These are phyloP conservation scores for Oleoguttula mirabilis DNA, from an alignment of 495 filamentous ascomycete species.

Conservation along the genomic window DNA sequence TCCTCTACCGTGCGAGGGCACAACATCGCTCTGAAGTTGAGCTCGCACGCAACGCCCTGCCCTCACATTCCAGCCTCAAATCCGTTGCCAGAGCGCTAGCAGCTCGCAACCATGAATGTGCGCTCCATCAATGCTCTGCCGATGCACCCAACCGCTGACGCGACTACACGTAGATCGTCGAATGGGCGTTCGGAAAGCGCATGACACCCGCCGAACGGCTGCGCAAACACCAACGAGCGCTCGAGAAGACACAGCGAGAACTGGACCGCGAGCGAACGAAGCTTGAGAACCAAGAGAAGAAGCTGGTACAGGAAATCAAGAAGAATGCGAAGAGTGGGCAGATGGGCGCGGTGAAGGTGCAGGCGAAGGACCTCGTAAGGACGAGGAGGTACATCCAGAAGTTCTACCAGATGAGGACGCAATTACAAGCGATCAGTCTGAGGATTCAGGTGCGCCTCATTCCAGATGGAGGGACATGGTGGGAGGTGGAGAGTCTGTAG, in stretches of 20 bases:
- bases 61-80: too few relatives aligned
- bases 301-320: conserved; percentile 86
- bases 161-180: conserved; percentile 68
- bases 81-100: too few relatives aligned
- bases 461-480: background rate
- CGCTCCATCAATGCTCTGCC: too few relatives aligned
- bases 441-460: conserved; percentile 74
- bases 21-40: too few relatives aligned
- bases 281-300: conserved; percentile 97
- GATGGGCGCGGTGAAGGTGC: conserved; percentile 90
- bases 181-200: conserved; percentile 98
- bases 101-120: too few relatives aligned
- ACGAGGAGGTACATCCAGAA: conserved; percentile 95
- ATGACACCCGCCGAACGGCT: conserved; percentile 95
- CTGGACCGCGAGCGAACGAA: conserved; percentile 87
- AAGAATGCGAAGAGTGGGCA: conserved; percentile 96
- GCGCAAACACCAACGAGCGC: conserved; percentile 89
- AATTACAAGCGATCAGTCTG: conserved; percentile 88
- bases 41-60: too few relatives aligned
- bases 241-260: conserved; percentile 94
- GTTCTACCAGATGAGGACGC: conserved; percentile 95
- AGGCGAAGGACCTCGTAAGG: conserved; percentile 90
- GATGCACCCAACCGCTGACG: too few relatives aligned
- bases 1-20: too few relatives aligned
- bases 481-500: too few relatives aligned